These are phyloP conservation scores for Salix koriyanagi DNA, from an alignment of 345 rosid species.

Conservation along the genomic window DNA sequence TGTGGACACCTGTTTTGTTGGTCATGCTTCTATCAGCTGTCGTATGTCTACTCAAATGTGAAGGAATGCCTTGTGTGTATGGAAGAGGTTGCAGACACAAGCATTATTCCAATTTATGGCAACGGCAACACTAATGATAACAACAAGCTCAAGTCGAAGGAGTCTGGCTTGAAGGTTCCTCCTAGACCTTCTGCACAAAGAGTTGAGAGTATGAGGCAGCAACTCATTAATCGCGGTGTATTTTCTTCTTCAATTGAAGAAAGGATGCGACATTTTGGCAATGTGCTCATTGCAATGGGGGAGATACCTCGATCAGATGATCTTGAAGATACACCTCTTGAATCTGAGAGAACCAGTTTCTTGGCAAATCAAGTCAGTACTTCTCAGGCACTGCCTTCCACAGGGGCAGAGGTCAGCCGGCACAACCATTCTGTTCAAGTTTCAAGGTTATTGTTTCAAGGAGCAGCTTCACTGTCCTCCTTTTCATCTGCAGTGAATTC, in stretches of 20 bases:
- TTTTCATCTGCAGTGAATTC: conserved; percentile 35
- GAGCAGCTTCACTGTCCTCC: conserved; percentile 33
- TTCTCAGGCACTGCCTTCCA: conserved; percentile 6
- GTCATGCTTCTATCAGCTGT: conserved; percentile 23
- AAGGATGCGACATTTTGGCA: conserved; percentile 34
- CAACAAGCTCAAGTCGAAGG: conserved; percentile 25
- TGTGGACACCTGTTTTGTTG: conserved; percentile 32
- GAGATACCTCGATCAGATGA: conserved; percentile 25
- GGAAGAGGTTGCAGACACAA: conserved; percentile 43
- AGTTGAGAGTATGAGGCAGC: conserved; percentile 49
- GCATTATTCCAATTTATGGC: conserved; percentile 58
- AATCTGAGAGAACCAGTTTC: conserved; percentile 17
- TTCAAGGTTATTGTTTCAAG: conserved; percentile 23
- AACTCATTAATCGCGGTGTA: conserved; percentile 27
- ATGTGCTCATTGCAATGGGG: conserved; percentile 31
- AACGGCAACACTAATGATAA: conserved; percentile 23
- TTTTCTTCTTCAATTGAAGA: conserved; percentile 32
- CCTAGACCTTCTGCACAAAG: conserved; percentile 52
- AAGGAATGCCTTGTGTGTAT: conserved; percentile 38
- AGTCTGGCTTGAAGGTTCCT: conserved; percentile 41
- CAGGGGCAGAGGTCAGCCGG: conserved; percentile 10
- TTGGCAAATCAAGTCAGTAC: neutral
- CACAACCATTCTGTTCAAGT: conserved; percentile 20
- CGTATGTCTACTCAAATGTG: conserved; percentile 11
- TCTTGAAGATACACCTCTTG: conserved; percentile 13